phyloP scores from a whole-genome alignment of 2,329 filamentous ascomycete species.

The Xylaria sp. region DNA sequence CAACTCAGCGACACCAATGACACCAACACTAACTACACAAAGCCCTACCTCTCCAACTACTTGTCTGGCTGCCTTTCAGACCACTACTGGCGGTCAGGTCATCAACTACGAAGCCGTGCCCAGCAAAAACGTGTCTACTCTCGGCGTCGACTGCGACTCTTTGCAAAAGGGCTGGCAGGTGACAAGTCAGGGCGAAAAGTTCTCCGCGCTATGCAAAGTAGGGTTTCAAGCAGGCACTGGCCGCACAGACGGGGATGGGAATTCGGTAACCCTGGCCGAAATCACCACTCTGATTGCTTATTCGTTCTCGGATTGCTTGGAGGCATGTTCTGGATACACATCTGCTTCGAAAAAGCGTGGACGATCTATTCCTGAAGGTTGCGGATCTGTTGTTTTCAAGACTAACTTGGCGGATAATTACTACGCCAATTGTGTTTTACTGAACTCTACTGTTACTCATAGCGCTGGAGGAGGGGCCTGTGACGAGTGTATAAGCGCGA shows the following conservation, averaged over 20 bases:
- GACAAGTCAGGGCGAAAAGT: background rate
- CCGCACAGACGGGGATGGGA: background rate
- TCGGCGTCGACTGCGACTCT: constrained; percentile 1
- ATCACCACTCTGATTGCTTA: constrained; percentile 3
- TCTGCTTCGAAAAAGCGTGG: background rate
- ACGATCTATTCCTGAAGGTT: background rate
- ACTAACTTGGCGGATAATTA: background rate
- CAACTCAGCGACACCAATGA: background rate
- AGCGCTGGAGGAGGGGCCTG: background rate
- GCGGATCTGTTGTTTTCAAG: constrained; percentile 8
- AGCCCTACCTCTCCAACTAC: background rate
- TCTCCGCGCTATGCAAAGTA: background rate
- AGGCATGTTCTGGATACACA: constrained; percentile 1
- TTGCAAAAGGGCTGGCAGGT: constrained; percentile 1
- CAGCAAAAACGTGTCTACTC: background rate
- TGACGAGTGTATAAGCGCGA: background rate
- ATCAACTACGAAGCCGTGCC: background rate
- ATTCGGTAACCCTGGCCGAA: background rate
- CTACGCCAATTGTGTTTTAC: background rate
- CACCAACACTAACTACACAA: background rate
- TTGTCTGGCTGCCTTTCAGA: background rate
- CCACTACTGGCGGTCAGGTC: background rate
- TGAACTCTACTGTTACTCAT: background rate
- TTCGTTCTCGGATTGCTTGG: constrained; percentile 1
- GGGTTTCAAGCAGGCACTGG: background rate